Evolutionary conservation across 306 rosid species (phyloP).

Genomic region (Trichosanthes truncata): DNA sequence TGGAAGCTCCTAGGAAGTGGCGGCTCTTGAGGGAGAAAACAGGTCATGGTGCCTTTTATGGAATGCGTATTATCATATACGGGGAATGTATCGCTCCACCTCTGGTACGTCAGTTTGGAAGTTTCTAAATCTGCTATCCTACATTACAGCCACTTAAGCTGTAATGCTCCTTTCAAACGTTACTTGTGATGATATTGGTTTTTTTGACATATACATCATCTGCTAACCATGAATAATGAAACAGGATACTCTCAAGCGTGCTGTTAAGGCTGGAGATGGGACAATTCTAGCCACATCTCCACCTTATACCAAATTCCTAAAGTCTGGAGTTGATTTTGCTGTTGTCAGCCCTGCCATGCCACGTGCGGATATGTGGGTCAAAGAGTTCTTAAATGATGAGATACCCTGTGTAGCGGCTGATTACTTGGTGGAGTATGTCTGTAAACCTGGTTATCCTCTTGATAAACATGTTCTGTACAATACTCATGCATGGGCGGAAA

Average conservation of each 20-base stretch:
- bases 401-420: conserved; percentile 82
- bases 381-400: conserved; percentile 76
- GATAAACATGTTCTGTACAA: conserved; percentile 65
- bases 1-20: conserved; percentile 98
- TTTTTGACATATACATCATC: not conserved
- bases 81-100: conserved; percentile 83
- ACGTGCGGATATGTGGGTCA: conserved; percentile 74
- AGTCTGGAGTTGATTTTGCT: conserved; percentile 56
- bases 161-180: not conserved
- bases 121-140: not conserved
- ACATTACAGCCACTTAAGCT: not conserved
- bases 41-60: conserved; percentile 77
- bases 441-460: conserved; percentile 77
- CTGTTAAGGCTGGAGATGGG: conserved; percentile 85
- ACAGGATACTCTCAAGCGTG: conserved; percentile 94
- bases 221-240: not conserved
- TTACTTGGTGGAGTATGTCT: conserved; percentile 87
- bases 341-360: conserved; percentile 76
- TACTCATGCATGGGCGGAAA: conserved; percentile 64
- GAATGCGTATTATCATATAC: conserved; percentile 61
- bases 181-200: not conserved
- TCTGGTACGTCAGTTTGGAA: conserved; percentile 41
- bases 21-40: conserved; percentile 72
- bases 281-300: conserved; percentile 84
- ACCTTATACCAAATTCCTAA: conserved; percentile 70